A percentile compares a stretch with the other conserved stretches of the same genome.
These are phyloP conservation scores for Solanum appendiculatum DNA, from an alignment of 257 asterid genomes.

Conservation along the genomic window DNA sequence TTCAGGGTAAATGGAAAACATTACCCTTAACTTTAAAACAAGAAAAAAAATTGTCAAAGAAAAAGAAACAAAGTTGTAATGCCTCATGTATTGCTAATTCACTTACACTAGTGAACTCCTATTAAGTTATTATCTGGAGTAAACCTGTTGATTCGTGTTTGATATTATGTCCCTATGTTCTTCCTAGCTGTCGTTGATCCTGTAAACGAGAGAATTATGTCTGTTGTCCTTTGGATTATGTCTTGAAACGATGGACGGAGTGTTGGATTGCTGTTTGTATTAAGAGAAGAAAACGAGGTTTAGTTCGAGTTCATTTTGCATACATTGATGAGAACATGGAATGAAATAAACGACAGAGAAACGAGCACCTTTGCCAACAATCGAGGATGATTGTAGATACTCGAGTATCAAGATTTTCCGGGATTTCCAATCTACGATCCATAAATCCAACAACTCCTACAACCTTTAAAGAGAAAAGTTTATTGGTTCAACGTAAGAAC, in stretches of 20 bases:
- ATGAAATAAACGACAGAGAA: background rate
- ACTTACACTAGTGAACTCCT: background rate
- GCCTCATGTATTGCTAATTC: background rate
- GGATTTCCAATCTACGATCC: constrained; percentile 59
- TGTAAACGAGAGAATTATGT: constrained; percentile 20
- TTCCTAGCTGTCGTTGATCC: constrained; percentile 3
- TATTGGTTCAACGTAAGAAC: background rate
- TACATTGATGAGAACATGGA: background rate
- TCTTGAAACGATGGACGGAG: constrained; percentile 62
- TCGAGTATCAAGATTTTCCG: constrained; percentile 42
- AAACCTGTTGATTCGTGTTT: background rate
- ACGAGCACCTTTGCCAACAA: constrained; percentile 59
- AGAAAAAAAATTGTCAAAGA: background rate
- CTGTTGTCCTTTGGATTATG: constrained; percentile 29
- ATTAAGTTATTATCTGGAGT: background rate
- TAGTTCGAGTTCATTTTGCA: background rate
- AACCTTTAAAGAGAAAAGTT: constrained; percentile 24
- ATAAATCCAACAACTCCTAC: constrained; percentile 68
- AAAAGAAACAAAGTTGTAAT: background rate
- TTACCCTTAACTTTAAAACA: background rate
- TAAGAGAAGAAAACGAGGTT: background rate
- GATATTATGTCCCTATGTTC: background rate
- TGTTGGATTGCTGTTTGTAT: constrained; percentile 38
- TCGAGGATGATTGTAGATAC: constrained; percentile 49
- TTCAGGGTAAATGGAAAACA: background rate